A percentile compares a stretch with the other conserved stretches of the same genome.
Conservation (phyloP, 78 protist genomes). For the Protostelium mycophagum region DNA sequence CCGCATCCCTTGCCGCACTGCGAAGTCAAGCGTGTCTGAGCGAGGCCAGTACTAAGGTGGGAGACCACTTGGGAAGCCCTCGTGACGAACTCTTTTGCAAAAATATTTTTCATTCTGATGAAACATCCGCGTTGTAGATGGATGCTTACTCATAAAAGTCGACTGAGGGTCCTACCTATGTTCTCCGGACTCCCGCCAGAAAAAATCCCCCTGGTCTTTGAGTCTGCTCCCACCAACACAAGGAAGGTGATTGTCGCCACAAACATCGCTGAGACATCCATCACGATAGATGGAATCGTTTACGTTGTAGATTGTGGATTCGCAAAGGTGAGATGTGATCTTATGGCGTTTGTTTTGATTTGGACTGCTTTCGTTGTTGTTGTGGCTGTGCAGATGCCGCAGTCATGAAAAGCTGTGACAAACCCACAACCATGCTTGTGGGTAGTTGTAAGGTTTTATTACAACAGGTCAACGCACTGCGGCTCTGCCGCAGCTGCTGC, state of each 20-base stretch:
- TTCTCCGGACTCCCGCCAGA: constrained; percentile 63
- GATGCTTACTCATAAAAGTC: too few relatives aligned
- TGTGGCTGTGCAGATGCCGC: too few relatives aligned
- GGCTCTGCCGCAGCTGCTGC: too few relatives aligned
- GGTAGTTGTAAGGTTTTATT: background rate
- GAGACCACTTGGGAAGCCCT: too few relatives aligned
- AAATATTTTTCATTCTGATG: background rate
- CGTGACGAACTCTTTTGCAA: too few relatives aligned
- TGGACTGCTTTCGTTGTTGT: too few relatives aligned
- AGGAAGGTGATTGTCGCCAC: constrained; percentile 92
- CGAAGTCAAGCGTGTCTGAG: background rate
- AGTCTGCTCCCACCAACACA: constrained; percentile 27
- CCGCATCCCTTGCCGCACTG: too few relatives aligned
- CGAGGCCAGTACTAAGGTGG: too few relatives aligned
- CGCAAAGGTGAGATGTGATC: constrained; percentile 53
- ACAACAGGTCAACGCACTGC: background rate
- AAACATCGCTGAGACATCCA: constrained; percentile 94
- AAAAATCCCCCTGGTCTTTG: constrained; percentile 62
- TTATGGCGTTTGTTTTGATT: too few relatives aligned
- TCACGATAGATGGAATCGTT: constrained; percentile 91
- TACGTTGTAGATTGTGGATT: constrained; percentile 93
- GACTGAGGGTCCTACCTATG: constrained; percentile 42
- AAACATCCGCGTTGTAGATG: background rate
- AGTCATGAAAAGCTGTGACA: too few relatives aligned
- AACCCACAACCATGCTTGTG: background rate